Evolutionary conservation across 495 filamentous ascomycete genomes (phyloP).

Genomic region (Neurospora sp.): DNA sequence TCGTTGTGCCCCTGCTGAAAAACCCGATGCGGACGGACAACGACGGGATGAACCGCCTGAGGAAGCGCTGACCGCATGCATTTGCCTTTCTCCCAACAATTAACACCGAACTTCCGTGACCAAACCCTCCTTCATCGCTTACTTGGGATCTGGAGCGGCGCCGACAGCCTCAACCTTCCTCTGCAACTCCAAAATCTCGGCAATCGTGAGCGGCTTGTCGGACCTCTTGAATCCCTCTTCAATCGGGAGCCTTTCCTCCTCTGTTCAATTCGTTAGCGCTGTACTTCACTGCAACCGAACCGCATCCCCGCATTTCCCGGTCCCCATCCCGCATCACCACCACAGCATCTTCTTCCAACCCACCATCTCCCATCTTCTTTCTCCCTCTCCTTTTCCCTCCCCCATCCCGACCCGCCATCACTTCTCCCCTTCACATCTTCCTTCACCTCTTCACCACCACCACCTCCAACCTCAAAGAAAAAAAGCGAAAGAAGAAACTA

Average conservation of each 20-base stretch:
- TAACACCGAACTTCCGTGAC: background rate
- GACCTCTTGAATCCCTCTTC: slow-evolving; percentile 17
- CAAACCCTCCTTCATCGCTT: background rate
- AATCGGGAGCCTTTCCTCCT: slow-evolving; percentile 21
- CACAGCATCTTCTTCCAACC: background rate
- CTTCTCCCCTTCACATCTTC: too few relatives aligned
- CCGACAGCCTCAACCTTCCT: slow-evolving; percentile 12
- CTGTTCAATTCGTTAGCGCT: slow-evolving; percentile 1
- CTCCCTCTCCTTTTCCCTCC: too few relatives aligned
- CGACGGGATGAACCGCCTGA: too few relatives aligned
- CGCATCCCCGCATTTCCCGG: background rate
- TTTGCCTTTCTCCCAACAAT: too few relatives aligned
- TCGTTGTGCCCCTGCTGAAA: background rate
- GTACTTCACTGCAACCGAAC: background rate
- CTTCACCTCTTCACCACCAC: too few relatives aligned
- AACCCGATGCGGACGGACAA: too few relatives aligned
- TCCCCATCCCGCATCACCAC: background rate
- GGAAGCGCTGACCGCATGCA: too few relatives aligned
- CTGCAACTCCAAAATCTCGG: slow-evolving; percentile 10
- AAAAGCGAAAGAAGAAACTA: slow-evolving; percentile 1
- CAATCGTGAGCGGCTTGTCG: slow-evolving; percentile 8
- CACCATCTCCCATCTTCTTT: background rate
- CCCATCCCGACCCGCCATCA: too few relatives aligned
- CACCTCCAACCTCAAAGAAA: background rate
- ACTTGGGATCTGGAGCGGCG: background rate